Evolutionary conservation across 495 filamentous ascomycete genomes (phyloP).

Genomic region (Cryomyces antarcticus): DNA sequence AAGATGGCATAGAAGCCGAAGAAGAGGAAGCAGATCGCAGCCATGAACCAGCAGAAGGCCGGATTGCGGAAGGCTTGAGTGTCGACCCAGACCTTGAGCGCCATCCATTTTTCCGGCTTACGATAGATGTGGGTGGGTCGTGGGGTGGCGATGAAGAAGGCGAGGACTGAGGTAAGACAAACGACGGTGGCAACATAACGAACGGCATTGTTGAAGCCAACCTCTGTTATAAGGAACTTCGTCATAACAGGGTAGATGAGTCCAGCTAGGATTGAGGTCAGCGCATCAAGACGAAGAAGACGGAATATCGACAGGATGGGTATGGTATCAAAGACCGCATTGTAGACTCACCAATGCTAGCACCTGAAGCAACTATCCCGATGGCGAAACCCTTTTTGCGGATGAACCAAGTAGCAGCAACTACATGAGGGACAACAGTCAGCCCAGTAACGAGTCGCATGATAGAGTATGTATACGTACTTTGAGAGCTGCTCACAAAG

Average conservation of each 20-base stretch:
- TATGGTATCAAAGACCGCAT: no score
- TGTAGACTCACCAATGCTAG: conserved; percentile 13
- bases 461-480: conserved; percentile 4
- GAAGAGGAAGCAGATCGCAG: conserved; percentile 19
- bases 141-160: conserved; percentile 17
- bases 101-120: conserved; percentile 7
- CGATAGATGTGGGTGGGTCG: conserved; percentile 10
- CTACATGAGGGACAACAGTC: conserved; percentile 4
- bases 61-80: conserved; percentile 14
- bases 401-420: conserved; percentile 22
- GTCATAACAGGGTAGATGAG: conserved; percentile 19
- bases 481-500: conserved; percentile 24
- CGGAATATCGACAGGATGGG: no score
- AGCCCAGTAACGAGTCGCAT: not conserved
- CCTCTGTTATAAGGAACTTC: conserved; percentile 13
- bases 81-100: conserved; percentile 15
- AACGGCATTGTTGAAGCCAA: conserved; percentile 18
- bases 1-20: conserved; percentile 25
- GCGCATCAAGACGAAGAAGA: not conserved
- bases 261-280: conserved; percentile 8
- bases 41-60: conserved; percentile 16
- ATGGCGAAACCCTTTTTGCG: conserved; percentile 19
- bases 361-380: conserved; percentile 24
- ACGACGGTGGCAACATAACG: conserved; percentile 13
- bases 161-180: conserved; percentile 11